Base-by-base conservation (phyloP, 108 stramenopile genomes). In the Poteriospumella lacustris region DNA sequence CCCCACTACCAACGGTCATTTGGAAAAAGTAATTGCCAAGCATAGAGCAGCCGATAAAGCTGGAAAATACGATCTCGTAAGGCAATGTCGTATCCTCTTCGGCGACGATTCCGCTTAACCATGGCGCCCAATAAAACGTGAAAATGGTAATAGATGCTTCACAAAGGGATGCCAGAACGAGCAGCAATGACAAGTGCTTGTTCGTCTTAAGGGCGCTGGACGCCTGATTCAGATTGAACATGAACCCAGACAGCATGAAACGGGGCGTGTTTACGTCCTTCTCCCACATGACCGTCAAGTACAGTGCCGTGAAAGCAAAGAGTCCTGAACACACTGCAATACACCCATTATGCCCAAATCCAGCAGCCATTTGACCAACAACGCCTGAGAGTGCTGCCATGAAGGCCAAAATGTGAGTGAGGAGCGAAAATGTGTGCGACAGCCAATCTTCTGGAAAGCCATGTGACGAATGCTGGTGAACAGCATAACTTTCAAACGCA, bases 391-490 rank as follows among this genome's bases (percentile, higher is more conserved):
- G 9, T 29, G 24, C 47, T 19, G 70, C 70, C 9, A 73, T 24
- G 9, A 73, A 19, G 28, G 70, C 47, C 70, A 73, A 33, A 5
- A 33, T 5, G 42, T 73, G 70, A 12, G 70, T 56, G 26, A 73
- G 42, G 31, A 44, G 41, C 5, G 31, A 26, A 42, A 78, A 58
- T 19, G 78, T 78, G 40, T 78, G 78, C 69, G 47, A 3, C 3
- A 78, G 39, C 78, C 78, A 78, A n/a, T 78, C 78, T 5, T 58
- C 68, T 3, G 78, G 78, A 19, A 78, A 78, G n/a, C 78, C 78
- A 5, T 68, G 39, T 2, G 68, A 52, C 28, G 68, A 1, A 29
- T 78, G 78, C 69, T 78, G 42, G 9, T 78, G 62, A 3, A 58
- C 39, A 3, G 59, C 59, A 38, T 69, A 78, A 1, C 19, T 52